phyloP scores from a whole-genome alignment of 108 stramenopile species.

The Cylindrotheca fusiformis region DNA sequence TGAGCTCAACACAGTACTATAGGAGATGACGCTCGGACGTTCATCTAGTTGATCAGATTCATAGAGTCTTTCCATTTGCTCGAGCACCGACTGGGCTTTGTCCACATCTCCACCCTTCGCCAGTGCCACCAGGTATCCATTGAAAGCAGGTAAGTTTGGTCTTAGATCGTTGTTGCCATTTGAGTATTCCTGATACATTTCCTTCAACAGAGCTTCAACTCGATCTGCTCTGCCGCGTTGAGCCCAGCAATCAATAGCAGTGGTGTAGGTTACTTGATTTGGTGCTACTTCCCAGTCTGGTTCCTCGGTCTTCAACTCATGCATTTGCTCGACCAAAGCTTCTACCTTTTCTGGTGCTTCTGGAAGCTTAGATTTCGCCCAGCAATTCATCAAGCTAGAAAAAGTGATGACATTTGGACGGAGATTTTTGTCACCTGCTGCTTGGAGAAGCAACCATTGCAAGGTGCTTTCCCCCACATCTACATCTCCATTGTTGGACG shows the following conservation, averaged over 20 bases:
- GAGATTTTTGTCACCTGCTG: not conserved
- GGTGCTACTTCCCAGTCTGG: slow-evolving; percentile 41
- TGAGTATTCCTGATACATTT: slow-evolving; percentile 30
- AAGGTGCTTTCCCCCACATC: slow-evolving; percentile 13
- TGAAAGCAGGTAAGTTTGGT: slow-evolving; percentile 41
- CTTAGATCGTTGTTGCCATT: slow-evolving; percentile 26
- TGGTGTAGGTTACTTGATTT: slow-evolving; percentile 59
- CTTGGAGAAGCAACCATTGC: slow-evolving; percentile 18
- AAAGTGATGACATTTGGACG: slow-evolving; percentile 48
- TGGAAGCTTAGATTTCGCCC: slow-evolving; percentile 48
- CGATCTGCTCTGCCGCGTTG: slow-evolving; percentile 34
- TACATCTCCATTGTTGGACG: slow-evolving; percentile 13
- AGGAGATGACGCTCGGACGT: slow-evolving; percentile 68
- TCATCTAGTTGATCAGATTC: slow-evolving; percentile 58
- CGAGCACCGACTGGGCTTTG: slow-evolving; percentile 36
- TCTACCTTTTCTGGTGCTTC: slow-evolving; percentile 62
- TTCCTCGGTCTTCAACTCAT: slow-evolving; percentile 31
- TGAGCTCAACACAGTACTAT: slow-evolving; percentile 66
- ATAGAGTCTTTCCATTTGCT: slow-evolving; percentile 67
- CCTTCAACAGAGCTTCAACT: slow-evolving; percentile 37
- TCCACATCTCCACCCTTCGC: slow-evolving; percentile 47
- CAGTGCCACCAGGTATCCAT: slow-evolving; percentile 60
- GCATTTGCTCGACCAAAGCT: slow-evolving; percentile 55
- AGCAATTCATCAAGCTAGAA: slow-evolving; percentile 69
- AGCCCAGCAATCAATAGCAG: slow-evolving; percentile 65